Conservation (phyloP, 192 early-diverging fungal species). For the Kappamyces sp. region DNA sequence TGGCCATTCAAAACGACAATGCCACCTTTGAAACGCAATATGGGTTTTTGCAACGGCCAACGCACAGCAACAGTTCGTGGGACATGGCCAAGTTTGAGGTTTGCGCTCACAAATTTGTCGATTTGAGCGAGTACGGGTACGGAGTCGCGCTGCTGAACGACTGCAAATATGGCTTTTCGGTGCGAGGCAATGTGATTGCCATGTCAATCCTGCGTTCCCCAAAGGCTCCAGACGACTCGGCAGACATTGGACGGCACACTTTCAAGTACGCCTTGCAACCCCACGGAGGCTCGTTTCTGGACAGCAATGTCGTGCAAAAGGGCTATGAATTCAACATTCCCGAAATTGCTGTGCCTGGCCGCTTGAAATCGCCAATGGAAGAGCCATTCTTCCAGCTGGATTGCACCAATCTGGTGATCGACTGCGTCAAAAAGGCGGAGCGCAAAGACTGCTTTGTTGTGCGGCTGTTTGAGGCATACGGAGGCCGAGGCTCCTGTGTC, state of each 20-base stretch:
- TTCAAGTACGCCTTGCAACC: constrained; percentile 91
- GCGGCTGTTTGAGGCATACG: constrained; percentile 86
- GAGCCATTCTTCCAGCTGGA: constrained; percentile 20
- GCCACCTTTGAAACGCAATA: constrained; percentile 96
- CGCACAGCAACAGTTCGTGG: constrained; percentile 92
- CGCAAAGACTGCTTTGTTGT: constrained; percentile 58
- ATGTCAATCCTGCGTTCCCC: constrained; percentile 84
- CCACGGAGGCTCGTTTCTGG: constrained; percentile 73
- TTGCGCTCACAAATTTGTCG: constrained; percentile 93
- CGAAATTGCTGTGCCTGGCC: constrained; percentile 1
- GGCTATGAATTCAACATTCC: constrained; percentile 90
- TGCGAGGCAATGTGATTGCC: constrained; percentile 71
- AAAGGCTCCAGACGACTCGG: constrained; percentile 68
- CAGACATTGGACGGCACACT: constrained; percentile 68
- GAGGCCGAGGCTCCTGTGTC: constrained; percentile 64
- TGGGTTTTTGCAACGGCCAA: constrained; percentile 84
- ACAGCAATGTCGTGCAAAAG: constrained; percentile 77
- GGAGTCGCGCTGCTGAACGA: constrained; percentile 93
- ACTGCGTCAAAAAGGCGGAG: constrained; percentile 89
- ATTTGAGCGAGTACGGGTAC: constrained; percentile 92
- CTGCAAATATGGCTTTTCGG: constrained; percentile 91
- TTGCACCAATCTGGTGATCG: constrained; percentile 72
- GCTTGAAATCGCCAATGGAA: neutral
- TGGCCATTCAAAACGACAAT: constrained; percentile 73
- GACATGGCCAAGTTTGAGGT: constrained; percentile 93